A percentile compares a stretch with the other conserved stretches of the same genome.
Conservation (phyloP, 352 stramenopile genomes). For the Phytophthora hybrid region DNA sequence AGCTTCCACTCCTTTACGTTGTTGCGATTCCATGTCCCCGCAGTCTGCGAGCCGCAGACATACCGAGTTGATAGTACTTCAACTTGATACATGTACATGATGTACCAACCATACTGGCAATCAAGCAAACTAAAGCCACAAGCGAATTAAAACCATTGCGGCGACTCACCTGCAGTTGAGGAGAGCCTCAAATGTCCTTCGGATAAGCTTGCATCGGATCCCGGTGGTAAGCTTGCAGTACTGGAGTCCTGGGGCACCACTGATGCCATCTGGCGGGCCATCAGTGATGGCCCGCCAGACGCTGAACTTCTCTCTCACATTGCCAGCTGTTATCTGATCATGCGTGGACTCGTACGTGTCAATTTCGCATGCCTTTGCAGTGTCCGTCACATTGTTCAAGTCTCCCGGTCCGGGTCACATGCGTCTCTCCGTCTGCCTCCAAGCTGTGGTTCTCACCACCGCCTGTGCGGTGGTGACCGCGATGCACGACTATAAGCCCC, state of each 20-base stretch:
- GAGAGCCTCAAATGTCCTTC: too few species aligned
- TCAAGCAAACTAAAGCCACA: too few species aligned
- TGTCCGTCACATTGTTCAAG: slow-evolving; percentile 30
- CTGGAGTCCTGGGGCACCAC: too few species aligned
- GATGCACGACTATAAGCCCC: slow-evolving; percentile 51
- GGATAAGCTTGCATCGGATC: background rate
- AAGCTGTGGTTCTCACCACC: slow-evolving; percentile 18
- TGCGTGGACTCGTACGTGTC: slow-evolving; percentile 33
- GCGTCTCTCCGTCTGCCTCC: slow-evolving; percentile 23
- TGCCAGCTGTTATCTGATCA: slow-evolving; percentile 32
- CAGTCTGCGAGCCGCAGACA: too few species aligned
- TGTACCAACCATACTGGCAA: too few species aligned
- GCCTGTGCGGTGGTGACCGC: slow-evolving; percentile 15
- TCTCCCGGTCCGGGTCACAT: slow-evolving; percentile 14
- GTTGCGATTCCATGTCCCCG: slow-evolving; percentile 5
- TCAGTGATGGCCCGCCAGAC: background rate
- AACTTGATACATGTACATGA: too few species aligned
- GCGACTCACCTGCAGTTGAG: too few species aligned
- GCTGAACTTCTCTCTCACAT: slow-evolving; percentile 22
- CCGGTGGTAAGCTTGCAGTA: slow-evolving; percentile 10
- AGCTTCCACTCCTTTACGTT: slow-evolving; percentile 2
- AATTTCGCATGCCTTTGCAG: slow-evolving; percentile 17
- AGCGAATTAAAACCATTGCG: too few species aligned
- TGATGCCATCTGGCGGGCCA: too few species aligned
- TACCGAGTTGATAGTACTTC: too few species aligned